A percentile compares a stretch with the other conserved stretches of the same genome.
These are phyloP conservation scores for Vanderwaltozyma verrucispora DNA, from an alignment of 805 yeast species.

Conservation along the genomic window DNA sequence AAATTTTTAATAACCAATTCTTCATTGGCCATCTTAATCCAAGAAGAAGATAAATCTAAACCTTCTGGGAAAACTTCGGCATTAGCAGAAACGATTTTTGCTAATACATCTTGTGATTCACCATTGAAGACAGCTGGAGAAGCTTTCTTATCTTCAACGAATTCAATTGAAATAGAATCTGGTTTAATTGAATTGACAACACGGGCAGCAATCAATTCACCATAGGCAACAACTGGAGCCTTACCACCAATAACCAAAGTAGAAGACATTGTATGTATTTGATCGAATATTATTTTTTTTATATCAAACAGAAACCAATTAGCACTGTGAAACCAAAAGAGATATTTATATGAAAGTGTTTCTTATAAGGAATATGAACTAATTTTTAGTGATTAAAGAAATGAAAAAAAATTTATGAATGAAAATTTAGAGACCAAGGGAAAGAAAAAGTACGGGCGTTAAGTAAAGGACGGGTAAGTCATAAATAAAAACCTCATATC, in stretches of 20 bases:
- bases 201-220: constrained; percentile 67
- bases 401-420: too few relatives aligned
- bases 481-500: too few relatives aligned
- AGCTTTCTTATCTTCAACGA: constrained; percentile 63
- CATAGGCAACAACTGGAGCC: constrained; percentile 75
- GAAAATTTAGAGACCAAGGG: too few relatives aligned
- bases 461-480: too few relatives aligned
- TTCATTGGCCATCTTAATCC: constrained; percentile 59
- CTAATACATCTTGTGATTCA: constrained; percentile 36
- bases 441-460: too few relatives aligned
- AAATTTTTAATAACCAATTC: constrained; percentile 76
- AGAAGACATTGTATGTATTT: too few relatives aligned
- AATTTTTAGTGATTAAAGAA: too few relatives aligned
- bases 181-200: constrained; percentile 48
- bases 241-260: constrained; percentile 68
- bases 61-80: constrained; percentile 33
- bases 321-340: too few relatives aligned
- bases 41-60: constrained; percentile 27
- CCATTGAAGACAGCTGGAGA: constrained; percentile 41
- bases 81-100: constrained; percentile 40
- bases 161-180: constrained; percentile 47
- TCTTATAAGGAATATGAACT: too few relatives aligned
- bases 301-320: too few relatives aligned
- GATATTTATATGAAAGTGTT: too few relatives aligned
- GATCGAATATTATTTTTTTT: too few relatives aligned